Evolutionary conservation across 805 yeast genomes (phyloP), one percentile per base, ranked within the genome.

Genomic region (Hanseniaspora jakobsenii): DNA sequence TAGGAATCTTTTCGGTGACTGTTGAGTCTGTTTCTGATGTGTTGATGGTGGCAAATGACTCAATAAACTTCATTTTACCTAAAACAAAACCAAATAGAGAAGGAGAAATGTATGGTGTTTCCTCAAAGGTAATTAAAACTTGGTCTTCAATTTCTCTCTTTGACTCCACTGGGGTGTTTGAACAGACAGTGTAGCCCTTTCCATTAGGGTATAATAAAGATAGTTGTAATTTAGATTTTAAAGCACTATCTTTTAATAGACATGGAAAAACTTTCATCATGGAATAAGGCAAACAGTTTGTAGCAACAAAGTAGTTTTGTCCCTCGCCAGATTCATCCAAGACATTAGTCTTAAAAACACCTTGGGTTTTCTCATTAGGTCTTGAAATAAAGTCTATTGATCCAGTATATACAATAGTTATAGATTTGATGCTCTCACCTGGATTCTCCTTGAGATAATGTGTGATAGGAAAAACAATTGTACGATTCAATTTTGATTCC

Each of bases 201-300:
- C 57, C 2, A 70, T 54, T 24, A 8, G 46, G 46, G 16, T 35
- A 42, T n/a, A 35, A 21, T 10, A 42, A 24, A 22, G 19, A 22
- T 13, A 42, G 23, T 10, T 42, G 30, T 28, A 82, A 59, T 47
- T 67, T 57, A 47, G 77, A 66, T 1, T 71, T 65, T 4, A 75
- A 67, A 54, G 78, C 80, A 26, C 62, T 58, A n/a, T n/a, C n/a
- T n/a, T 63, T 53, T 6, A 76, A 67, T 10, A 81, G 54, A 52
- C 80, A 73, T 2, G 93, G 93, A 53, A 77, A 77, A 10, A 81
- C 70, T 38, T 56, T 54, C 51, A 79, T 66, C 3, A 85, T 78
- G 50, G 69, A 77, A 14, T 67, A 66, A 0, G 91, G 86, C 55
- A 81, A 87, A 34, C 75, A 68, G 54, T 82, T 91, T 1, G 91